These are phyloP conservation scores for Starmerella riodocensis DNA, from an alignment of 805 yeast species.

Conservation along the genomic window DNA sequence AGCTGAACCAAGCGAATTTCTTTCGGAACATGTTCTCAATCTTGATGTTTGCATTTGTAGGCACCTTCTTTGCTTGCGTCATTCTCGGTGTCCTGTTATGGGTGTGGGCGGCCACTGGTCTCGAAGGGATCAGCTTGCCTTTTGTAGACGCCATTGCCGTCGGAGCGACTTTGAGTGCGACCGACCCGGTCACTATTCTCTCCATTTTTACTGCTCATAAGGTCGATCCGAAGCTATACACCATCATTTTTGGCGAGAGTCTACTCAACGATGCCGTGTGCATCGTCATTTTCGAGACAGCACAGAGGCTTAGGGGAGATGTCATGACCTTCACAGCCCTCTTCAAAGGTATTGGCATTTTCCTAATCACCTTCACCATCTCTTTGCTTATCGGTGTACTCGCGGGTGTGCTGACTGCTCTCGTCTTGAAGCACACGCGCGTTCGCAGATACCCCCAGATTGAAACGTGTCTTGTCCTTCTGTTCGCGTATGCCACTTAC, in stretches of 20 bases:
- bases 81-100: slow-evolving; percentile 80
- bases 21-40: slow-evolving; percentile 85
- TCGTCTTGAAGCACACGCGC: slow-evolving; percentile 81
- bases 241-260: slow-evolving; percentile 94
- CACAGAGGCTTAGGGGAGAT: slow-evolving; percentile 89
- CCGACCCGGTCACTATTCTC: slow-evolving; percentile 94
- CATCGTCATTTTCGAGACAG: slow-evolving; percentile 97
- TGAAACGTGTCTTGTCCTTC: slow-evolving; percentile 80
- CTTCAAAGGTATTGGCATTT: slow-evolving; percentile 87
- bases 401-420: slow-evolving; percentile 78
- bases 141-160: slow-evolving; percentile 96
- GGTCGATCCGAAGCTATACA: slow-evolving; percentile 94
- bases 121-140: slow-evolving; percentile 77
- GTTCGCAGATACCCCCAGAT: slow-evolving; percentile 91
- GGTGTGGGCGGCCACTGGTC: slow-evolving; percentile 81
- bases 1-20: slow-evolving; percentile 88
- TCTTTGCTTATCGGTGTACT: slow-evolving; percentile 80
- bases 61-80: slow-evolving; percentile 82
- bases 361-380: slow-evolving; percentile 83
- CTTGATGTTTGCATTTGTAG: slow-evolving; percentile 88
- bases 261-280: slow-evolving; percentile 93
- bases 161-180: slow-evolving; percentile 95
- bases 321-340: slow-evolving; percentile 43
- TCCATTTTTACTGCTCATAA: slow-evolving; percentile 95
- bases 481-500: slow-evolving; percentile 90